Percentiles rank a stretch among this genome's conserved stretches.
phyloP scores from a whole-genome alignment of 2,329 filamentous ascomycete genomes.

The Chalaropsis thielavioides region DNA sequence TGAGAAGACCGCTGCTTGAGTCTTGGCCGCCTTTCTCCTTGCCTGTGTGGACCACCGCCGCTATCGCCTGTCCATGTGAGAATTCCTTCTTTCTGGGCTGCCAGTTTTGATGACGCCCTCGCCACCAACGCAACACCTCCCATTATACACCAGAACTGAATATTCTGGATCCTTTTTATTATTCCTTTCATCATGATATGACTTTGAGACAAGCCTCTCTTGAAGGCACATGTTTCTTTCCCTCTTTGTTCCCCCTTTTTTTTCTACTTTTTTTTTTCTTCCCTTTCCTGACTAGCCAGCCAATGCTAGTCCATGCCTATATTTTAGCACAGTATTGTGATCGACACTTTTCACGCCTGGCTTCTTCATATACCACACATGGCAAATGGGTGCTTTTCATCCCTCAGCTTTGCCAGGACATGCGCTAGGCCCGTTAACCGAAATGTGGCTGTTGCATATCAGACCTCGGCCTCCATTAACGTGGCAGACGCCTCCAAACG shows the following conservation, averaged over 20 bases:
- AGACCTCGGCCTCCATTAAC: background rate
- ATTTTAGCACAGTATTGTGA: constrained; percentile 1
- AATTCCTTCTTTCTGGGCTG: background rate
- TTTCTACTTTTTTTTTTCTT: constrained; percentile 1
- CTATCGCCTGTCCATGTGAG: background rate
- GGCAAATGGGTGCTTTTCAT: background rate
- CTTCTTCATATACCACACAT: background rate
- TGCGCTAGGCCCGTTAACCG: background rate
- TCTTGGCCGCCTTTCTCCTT: background rate
- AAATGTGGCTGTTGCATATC: constrained; percentile 2
- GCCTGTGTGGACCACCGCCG: background rate
- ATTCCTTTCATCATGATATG: background rate
- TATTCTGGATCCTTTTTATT: background rate
- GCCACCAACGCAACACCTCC: background rate
- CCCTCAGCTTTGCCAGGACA: background rate
- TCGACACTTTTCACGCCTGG: background rate
- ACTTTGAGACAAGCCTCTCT: constrained; percentile 4
- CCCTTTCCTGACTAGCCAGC: background rate
- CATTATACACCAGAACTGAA: background rate
- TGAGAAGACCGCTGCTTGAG: constrained; percentile 16
- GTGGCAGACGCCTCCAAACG: constrained; percentile 2
- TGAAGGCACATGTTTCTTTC: constrained; percentile 1
- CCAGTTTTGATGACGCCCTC: background rate
- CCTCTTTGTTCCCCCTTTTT: constrained; percentile 1
- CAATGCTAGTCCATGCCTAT: background rate